Evolutionary conservation across 2,329 filamentous ascomycete genomes (phyloP), one percentile per base, ranked within the genome.

Genomic region (Bimuria novae-zelandiae): DNA sequence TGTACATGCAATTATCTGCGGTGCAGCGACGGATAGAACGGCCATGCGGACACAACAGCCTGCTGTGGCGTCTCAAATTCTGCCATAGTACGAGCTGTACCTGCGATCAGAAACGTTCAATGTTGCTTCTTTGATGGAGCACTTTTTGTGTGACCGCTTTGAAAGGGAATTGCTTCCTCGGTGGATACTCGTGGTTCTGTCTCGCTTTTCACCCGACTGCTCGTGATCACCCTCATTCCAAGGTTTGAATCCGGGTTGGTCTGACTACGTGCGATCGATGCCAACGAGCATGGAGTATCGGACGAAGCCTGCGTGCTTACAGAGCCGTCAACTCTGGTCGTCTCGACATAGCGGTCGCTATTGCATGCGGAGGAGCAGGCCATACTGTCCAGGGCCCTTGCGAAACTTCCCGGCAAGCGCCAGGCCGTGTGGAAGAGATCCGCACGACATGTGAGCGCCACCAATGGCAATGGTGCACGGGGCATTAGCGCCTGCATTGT

Each of bases 391-490:
- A 29, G 49, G 32, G 33, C 27, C 8, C 11, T n/a, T 27, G 35
- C n/a, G 10, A 27, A 27, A 16, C n/a, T 46, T 14, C 42, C 29
- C 29, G 41, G 30, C 41, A 45, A 51, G 33, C 49, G 42, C 42
- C 49, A 23, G 25, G 22, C 32, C 33, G 42, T 27, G 44, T 27
- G 23, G 21, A 36, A 12, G 14, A 1, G n/a, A 43, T 36, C 33
- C 44, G 29, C 36, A 35, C 49, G 43, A 7, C 35, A n/a, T 25
- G 14, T 17, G 30, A 17, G 33, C 23, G 30, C 32, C 41, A 23
- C 39, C 50, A 52, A 43, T 52, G 27, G 50, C 30, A n/a, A 17
- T 36, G 36, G 25, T 23, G 46, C 35, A 14, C 25, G 21, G 12
- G n/a, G 16, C 33, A 19, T 8, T 43, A 19, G 44, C 42, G 43